Evolutionary conservation across 768 basidiomycete genomes (phyloP), one percentile per base, ranked within the genome.

Genomic region (Artomyces pyxidatus): DNA sequence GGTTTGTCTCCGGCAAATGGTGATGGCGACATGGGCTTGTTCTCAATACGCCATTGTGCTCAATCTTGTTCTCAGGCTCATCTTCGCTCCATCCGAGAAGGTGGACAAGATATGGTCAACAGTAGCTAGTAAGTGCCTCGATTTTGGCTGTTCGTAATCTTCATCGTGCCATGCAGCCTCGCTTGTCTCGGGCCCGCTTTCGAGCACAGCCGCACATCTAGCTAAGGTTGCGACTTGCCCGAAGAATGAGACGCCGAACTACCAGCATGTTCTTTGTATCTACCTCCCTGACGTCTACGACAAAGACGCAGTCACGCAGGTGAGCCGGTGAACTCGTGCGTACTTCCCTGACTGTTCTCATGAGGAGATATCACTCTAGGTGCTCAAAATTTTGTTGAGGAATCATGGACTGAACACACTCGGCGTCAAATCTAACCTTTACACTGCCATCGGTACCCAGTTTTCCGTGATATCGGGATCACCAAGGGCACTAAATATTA

Each of bases 231-330:
- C 86, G 2, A 88, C 86, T 1, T 77, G 72, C 22, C 75, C 80
- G 0, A 62, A 66, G 44, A 63, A 65, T 39, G 74, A 77, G 42
- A 68, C 51, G 14, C 60, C 75, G 17, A 71, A 76, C 28, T 63
- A 77, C 45, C 79, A 78, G 54, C 85, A 86, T 58, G 63, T 86
- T 23, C 76, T 88, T 26, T 86, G 84, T 56, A 55, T 88, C 14
- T 88, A 87, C 56, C 60, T 88, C 17, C 83, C 85, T 3, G 68
- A 88, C 60, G 77, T 85, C 12, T 85, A 80, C 59, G 76, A 88
- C 62, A 80, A 81, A 59, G 68, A 66, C 27, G 68, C 67, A 35
- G 79, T 83, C 3, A 75, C 70, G 7, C 71, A 77, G 60, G 84
- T 81, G 52, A 38, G 64, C n/a, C n/a, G n/a, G n/a, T n/a, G n/a